Percentiles rank a stretch among this genome's conserved stretches.
phyloP scores from a whole-genome alignment of 2,329 filamentous ascomycete species.

The Periconia sp. region DNA sequence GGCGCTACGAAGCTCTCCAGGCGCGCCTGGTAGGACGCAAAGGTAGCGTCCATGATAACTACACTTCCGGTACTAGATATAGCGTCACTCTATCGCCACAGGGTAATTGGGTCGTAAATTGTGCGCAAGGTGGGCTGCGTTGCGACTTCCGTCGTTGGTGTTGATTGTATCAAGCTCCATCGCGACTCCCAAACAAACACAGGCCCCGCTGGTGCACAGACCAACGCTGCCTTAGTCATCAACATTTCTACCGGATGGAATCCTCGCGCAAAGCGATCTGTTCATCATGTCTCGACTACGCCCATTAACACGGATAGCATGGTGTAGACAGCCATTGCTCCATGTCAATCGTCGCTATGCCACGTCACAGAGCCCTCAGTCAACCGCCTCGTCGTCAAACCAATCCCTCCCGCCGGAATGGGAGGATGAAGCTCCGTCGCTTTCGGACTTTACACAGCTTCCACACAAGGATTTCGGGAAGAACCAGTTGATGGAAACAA shows the following conservation, averaged over 20 bases:
- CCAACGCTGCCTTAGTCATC: conserved; percentile 10
- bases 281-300: conserved; percentile 41
- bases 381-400: conserved; percentile 22
- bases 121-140: background rate
- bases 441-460: conserved; percentile 76
- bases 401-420: conserved; percentile 62
- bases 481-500: conserved; percentile 93
- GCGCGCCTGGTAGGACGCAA: conserved; percentile 74
- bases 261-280: conserved; percentile 23
- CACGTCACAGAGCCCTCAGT: conserved; percentile 29
- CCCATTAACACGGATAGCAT: conserved; percentile 34
- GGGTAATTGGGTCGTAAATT: background rate
- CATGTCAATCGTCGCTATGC: conserved; percentile 29
- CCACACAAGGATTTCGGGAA: conserved; percentile 84
- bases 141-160: conserved; percentile 1
- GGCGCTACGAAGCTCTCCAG: conserved; percentile 78
- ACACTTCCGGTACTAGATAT: too few relatives aligned
- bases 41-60: conserved; percentile 42
- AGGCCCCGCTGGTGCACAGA: conserved; percentile 4
- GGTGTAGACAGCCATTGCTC: conserved; percentile 30
- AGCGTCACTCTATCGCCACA: too few relatives aligned
- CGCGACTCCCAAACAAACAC: conserved; percentile 15
- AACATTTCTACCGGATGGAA: conserved; percentile 13
- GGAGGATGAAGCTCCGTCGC: conserved; percentile 76
- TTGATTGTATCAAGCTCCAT: conserved; percentile 2